Base-by-base conservation (phyloP, 106 monocot species). In the Amphibolis antarctica region DNA sequence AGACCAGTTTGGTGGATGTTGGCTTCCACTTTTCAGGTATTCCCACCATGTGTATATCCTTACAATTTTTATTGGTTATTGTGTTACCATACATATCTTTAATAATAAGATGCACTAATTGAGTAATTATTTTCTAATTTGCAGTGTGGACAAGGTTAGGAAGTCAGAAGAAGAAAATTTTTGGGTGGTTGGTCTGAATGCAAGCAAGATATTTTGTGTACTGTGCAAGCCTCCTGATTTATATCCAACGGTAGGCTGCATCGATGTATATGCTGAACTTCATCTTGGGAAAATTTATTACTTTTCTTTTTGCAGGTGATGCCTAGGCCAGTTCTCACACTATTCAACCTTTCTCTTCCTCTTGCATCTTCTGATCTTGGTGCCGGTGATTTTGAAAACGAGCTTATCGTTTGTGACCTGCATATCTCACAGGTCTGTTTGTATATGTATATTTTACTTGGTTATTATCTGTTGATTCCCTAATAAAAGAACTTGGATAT, bases 1-100 rank as follows among this genome's bases (percentile, higher is more conserved):
- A 18, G 74, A 72, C 44, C 86, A 85, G 47, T 90, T 71, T 70
- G 86, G 89, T 43, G 89, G 89, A 25, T 81, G 66, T 69, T 96
- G 94, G 94, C 75, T 89, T 74, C 94, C 94, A 12, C 42, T 89
- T n/a, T 96, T 96, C 79, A 89, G 94, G 94, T 96, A 72, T 45
- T 28, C 17, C 27, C 23, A 26, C 28, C 9, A 3, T 30, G 30
- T n/a, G 23, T 48, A 36, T 2, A 36, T 26, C 21, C 6, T 21
- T 28, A 17, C 48, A 26, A 4, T 36, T 36, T 36, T 47, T 46
- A 26, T 20, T 64, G 64, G 64, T 57, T 28, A 30, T 44, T 55
- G 55, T 22, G 10, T 10, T 43, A 7, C 12, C 12, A 14, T 61
- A 61, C 4, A 23, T 11, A 61, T 3, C 19, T 61, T 60, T 24